Base-by-base conservation (phyloP, 2,329 filamentous ascomycete genomes). In the Bipolaris cookei region DNA sequence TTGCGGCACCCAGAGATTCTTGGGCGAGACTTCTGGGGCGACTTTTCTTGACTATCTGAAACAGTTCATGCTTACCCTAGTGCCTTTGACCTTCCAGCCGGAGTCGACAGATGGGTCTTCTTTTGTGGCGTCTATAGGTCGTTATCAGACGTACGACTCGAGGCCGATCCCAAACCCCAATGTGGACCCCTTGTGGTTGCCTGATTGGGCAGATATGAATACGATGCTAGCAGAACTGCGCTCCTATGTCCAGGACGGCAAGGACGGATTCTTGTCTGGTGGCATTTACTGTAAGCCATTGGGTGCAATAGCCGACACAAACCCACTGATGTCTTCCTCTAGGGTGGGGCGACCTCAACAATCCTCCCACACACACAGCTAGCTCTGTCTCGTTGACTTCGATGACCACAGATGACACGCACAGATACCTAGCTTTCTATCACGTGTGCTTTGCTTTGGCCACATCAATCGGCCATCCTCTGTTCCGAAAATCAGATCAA, bases 81-180 rank as follows among this genome's bases (percentile, higher is more conserved):
- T 66, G 8, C 65, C 65, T 10, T 28, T 68, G 37, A 56, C 63
- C 1, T 65, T 61, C 35, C 43, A 51, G 3, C 60, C 61, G 14
- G 66, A 61, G 16, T 54, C 50, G 30, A 62, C 35, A 28, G 62
- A 69, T 42, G 64, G 64, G 1, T 69, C 62, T 7, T 59, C 53
- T 7, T 71, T 70, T 23, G 53, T 67, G 11, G 56, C 50, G 2
- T 64, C 66, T 10, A 54, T 70, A 41, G 69, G 69, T 6, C 60
- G 53, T 20, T 71, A 71, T 28, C 68, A 71, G 47, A 71, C 68
- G 1, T 69, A 65, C 50, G 68, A 71, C 50, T 71, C 68, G 13
- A 61, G 68, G 11, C 68, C 68, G 4, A 55, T 71, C 23, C 59
- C 65, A 2, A 64, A 70, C 25, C 65, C 67, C 13, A 56, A 52